These are phyloP conservation scores for Castanea crenata DNA, from an alignment of 306 rosid genomes.

Conservation along the genomic window DNA sequence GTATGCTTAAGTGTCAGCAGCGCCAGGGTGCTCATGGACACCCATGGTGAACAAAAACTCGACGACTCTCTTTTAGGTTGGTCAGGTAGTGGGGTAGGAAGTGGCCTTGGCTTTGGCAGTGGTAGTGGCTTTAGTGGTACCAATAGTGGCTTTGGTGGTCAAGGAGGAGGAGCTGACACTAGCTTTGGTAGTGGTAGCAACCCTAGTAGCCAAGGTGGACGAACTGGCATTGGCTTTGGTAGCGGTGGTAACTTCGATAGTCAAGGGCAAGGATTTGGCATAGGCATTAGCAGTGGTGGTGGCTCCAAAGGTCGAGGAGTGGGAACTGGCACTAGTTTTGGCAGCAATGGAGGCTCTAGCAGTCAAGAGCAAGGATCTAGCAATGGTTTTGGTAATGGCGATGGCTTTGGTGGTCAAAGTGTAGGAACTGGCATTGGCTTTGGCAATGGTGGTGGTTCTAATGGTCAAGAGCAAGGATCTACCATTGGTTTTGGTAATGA, in stretches of 20 bases:
- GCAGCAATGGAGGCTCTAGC: too few species aligned
- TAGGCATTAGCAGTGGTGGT: background rate
- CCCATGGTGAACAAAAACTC: background rate
- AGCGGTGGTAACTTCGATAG: background rate
- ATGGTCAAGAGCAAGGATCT: too few species aligned
- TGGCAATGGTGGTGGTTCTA: too few species aligned
- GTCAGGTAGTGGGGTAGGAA: background rate
- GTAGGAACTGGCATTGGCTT: too few species aligned
- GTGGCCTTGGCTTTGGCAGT: background rate
- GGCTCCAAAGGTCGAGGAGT: background rate
- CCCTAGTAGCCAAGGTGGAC: background rate
- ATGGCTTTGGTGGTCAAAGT: too few species aligned
- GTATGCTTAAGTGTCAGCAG: constrained; percentile 5
- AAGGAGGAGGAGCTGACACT: background rate
- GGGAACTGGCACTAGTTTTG: too few species aligned
- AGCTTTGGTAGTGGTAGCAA: background rate
- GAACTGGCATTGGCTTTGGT: background rate
- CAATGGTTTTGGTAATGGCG: too few species aligned
- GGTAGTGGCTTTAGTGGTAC: background rate
- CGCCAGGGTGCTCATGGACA: background rate
- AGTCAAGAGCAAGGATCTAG: too few species aligned
- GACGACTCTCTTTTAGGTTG: background rate
- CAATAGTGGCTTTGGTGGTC: background rate
- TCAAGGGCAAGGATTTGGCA: background rate
- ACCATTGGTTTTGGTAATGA: background rate